Evolutionary conservation across 768 basidiomycete genomes (phyloP), one percentile per base, ranked within the genome.

Genomic region (Lactifluus rugatus): DNA sequence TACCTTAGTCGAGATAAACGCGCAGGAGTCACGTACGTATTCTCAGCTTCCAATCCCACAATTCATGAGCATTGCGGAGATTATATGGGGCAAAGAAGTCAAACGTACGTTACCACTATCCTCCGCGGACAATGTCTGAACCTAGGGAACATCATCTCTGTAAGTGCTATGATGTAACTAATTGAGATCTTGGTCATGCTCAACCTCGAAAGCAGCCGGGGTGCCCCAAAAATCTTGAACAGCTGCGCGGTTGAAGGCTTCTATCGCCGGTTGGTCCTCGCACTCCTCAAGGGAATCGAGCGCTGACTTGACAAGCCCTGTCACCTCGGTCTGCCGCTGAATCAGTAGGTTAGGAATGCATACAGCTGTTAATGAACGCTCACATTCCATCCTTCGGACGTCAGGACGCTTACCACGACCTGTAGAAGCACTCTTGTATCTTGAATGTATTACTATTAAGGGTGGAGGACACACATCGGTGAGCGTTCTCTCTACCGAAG

Each of bases 31-130:
- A 54, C 57, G 25, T 48, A 59, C 58, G 41, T 59, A 54, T 59
- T 21, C 26, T 50, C 31, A 59, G 42, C 58, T 59, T 28, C 48
- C 32, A 37, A 21, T 2, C 5, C 9, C 5, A 1, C 19, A 19
- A 17, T 16, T 44, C 11, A 57, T 39, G 16, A 23, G n/a, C 16
- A 48, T 39, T 19, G 2, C 26, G 17, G 19, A 9, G 11, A 41
- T 41, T 37, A 13, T 5, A 9, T 7, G 17, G 13, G 25, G 16
- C 25, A n/a, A n/a, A 10, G 48, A 48, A 45, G n/a, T 11, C 3
- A 42, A 23, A 54, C 58, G 16, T 50, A 59, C 58, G 19, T 54
- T 42, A 36, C 53, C 58, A 25, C 19, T 54, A 19, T 59, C 41
- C 8, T 59, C 58, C 23, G n/a, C 41, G 6, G 58, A 54, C 47